phyloP scores from a whole-genome alignment of 176 grass and related monocot genomes.

The Rhipidocladum racemiflorum region DNA sequence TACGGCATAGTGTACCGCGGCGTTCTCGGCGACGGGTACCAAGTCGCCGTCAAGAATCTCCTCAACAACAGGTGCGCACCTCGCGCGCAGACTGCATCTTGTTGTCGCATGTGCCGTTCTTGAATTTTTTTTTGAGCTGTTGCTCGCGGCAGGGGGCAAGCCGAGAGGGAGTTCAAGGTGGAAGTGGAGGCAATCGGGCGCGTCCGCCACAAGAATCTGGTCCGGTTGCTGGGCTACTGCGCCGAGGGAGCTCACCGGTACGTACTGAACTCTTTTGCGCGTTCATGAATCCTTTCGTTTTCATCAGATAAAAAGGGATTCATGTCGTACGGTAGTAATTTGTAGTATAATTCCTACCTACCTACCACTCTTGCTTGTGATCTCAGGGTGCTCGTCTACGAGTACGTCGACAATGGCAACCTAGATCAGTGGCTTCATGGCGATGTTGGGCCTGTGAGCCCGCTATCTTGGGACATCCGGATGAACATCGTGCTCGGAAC shows the following conservation, averaged over 20 bases:
- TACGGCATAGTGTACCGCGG: slow-evolving; percentile 94
- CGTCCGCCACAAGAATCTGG: slow-evolving; percentile 86
- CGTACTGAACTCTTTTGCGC: background rate
- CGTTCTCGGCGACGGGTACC: slow-evolving; percentile 51
- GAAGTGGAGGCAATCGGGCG: slow-evolving; percentile 93
- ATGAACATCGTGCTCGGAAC: slow-evolving; percentile 76
- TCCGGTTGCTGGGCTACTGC: slow-evolving; percentile 77
- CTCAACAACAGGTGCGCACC: slow-evolving; percentile 69
- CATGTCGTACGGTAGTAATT: background rate
- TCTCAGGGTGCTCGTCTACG: slow-evolving; percentile 82
- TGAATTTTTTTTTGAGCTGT: background rate
- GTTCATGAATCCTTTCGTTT: background rate
- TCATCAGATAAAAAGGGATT: background rate
- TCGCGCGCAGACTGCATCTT: background rate
- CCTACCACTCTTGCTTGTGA: slow-evolving; percentile 30
- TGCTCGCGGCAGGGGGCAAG: slow-evolving; percentile 54
- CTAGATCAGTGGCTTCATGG: slow-evolving; percentile 92
- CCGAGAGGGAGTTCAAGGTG: slow-evolving; percentile 86
- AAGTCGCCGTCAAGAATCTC: slow-evolving; percentile 90
- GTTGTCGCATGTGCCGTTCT: background rate
- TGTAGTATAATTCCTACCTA: background rate
- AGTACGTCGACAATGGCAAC: slow-evolving; percentile 85
- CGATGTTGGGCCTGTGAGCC: slow-evolving; percentile 55
- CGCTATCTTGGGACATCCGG: slow-evolving; percentile 72
- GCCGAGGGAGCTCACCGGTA: slow-evolving; percentile 78